Percentiles rank a stretch among this genome's conserved stretches.
phyloP scores from a whole-genome alignment of 139 green algal species.

The Nannochloris sp. region DNA sequence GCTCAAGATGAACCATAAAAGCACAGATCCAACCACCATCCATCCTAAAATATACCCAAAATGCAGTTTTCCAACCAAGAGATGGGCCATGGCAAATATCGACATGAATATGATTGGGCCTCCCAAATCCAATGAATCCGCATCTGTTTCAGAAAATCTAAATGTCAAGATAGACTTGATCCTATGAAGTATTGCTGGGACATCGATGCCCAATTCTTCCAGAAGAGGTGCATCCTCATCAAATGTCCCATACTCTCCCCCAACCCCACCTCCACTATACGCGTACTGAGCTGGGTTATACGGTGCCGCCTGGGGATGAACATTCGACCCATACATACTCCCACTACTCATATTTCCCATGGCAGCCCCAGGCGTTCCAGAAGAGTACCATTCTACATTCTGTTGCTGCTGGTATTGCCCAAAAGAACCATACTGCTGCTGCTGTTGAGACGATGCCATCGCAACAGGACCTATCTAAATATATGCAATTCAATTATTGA shows the following conservation, averaged over 20 bases:
- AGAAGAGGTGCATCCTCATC: slow-evolving; percentile 78
- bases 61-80: slow-evolving; percentile 90
- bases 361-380: not conserved
- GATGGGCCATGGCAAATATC: slow-evolving; percentile 61
- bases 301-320: not conserved
- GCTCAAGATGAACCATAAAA: slow-evolving; percentile 61
- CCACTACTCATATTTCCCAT: not conserved
- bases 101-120: slow-evolving; percentile 76
- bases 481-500: too few species aligned
- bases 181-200: slow-evolving; percentile 64
- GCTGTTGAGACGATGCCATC: not conserved
- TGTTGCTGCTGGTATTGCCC: slow-evolving; percentile 1
- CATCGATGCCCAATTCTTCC: slow-evolving; percentile 91
- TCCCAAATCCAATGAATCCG: slow-evolving; percentile 82
- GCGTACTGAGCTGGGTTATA: not conserved
- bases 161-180: slow-evolving; percentile 59
- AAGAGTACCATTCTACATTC: slow-evolving; percentile 6
- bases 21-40: slow-evolving; percentile 63
- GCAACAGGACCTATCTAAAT: too few species aligned
- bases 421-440: not conserved
- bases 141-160: slow-evolving; percentile 36
- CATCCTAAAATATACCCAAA: slow-evolving; percentile 92
- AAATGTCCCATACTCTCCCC: slow-evolving; percentile 46
- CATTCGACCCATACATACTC: not conserved
- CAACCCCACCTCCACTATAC: not conserved